These are phyloP conservation scores for Parietaria judaica DNA, from an alignment of 306 rosid species.

Conservation along the genomic window DNA sequence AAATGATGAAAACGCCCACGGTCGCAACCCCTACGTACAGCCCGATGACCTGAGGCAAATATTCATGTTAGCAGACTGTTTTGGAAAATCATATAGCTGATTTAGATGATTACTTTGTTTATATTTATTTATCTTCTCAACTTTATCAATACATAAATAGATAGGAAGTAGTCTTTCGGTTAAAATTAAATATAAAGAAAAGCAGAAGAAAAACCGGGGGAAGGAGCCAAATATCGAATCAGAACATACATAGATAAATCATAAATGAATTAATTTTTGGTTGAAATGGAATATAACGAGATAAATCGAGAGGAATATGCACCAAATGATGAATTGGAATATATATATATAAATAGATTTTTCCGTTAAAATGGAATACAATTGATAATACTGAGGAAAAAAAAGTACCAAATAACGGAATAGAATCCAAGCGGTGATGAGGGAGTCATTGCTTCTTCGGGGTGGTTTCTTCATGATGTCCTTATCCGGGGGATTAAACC, in stretches of 20 bases:
- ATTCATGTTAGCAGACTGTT: not conserved
- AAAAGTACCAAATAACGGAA: constrained; percentile 76
- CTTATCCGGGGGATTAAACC: constrained; percentile 87
- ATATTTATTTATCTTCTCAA: no score
- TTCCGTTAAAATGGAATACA: no score
- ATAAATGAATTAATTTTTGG: no score
- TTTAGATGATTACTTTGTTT: no score
- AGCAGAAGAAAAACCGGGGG: not conserved
- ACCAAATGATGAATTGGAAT: no score
- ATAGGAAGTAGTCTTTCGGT: not conserved
- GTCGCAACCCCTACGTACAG: constrained; percentile 81
- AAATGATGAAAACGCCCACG: constrained; percentile 76
- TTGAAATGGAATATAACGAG: no score
- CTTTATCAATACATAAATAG: no score
- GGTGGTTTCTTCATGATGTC: constrained; percentile 93
- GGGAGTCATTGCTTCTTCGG: constrained; percentile 65
- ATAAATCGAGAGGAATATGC: no score
- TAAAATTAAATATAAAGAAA: not conserved
- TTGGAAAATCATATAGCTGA: no score
- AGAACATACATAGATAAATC: no score
- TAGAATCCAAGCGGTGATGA: constrained; percentile 79
- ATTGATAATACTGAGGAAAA: not conserved
- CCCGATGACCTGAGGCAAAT: constrained; percentile 59
- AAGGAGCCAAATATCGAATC: no score
- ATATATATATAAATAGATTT: no score